Conservation (phyloP, 305 asterid genomes). For the Fraxinus xanthoxyloides region DNA sequence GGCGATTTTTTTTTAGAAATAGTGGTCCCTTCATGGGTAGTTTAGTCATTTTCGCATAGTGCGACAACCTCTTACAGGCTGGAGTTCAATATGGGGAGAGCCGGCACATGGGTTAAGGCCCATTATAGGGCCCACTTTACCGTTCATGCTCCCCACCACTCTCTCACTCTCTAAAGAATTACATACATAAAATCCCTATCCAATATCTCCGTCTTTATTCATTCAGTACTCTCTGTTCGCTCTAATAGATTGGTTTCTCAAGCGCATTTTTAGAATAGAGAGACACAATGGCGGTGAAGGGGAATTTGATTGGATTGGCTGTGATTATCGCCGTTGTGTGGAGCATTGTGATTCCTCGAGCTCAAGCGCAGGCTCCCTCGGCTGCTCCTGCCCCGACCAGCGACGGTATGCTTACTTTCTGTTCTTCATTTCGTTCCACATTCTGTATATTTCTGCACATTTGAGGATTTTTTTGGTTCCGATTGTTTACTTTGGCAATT, state of each 20-base stretch:
- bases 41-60: not conserved
- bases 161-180: not conserved
- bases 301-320: constrained; percentile 16
- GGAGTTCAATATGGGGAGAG: not conserved
- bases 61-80: constrained; percentile 5
- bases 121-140: constrained; percentile 1
- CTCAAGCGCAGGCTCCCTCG: constrained; percentile 31
- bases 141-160: not conserved
- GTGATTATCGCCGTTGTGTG: constrained; percentile 25
- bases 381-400: constrained; percentile 54
- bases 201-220: not conserved
- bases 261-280: not conserved
- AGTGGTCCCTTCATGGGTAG: not conserved
- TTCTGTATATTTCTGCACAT: not conserved
- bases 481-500: not conserved
- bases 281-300: constrained; percentile 18
- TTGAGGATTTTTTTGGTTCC: not conserved
- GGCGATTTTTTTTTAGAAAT: not conserved
- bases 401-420: constrained; percentile 32
- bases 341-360: constrained; percentile 22
- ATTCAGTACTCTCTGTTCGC: not conserved
- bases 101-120: constrained; percentile 25
- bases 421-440: not conserved
- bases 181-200: not conserved
- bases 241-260: not conserved